Evolutionary conservation across 202 grass and related monocot species (phyloP), one percentile per base, ranked within the genome.

Genomic region (Cymbopogon flexuosus): DNA sequence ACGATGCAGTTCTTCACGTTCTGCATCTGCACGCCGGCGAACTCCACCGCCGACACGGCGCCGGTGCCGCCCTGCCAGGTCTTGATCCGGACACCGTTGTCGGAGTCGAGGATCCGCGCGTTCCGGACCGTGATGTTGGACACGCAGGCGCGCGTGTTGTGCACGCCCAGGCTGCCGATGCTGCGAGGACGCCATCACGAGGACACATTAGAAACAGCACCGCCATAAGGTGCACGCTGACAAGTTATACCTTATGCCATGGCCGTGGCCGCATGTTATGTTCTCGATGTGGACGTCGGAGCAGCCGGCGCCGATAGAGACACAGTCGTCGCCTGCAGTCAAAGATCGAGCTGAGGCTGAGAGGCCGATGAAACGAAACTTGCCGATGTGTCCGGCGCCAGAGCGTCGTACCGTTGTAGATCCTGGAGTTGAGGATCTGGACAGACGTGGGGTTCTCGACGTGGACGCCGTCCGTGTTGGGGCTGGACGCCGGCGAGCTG

Each of bases 191-290:
- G n/a, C n/a, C n/a, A n/a, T n/a, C n/a, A n/a, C n/a, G n/a, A n/a
- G n/a, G n/a, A n/a, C n/a, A n/a, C n/a, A n/a, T n/a, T n/a, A n/a
- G n/a, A n/a, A n/a, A n/a, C n/a, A n/a, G n/a, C n/a, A n/a, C n/a
- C n/a, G n/a, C n/a, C n/a, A n/a, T n/a, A n/a, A n/a, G n/a, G n/a
- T n/a, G n/a, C n/a, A n/a, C n/a, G n/a, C n/a, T n/a, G n/a, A n/a
- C n/a, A n/a, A n/a, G n/a, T n/a, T n/a, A n/a, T n/a, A 97, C 90
- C 94, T 97, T 77, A 97, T 97, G 46, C 94, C 94, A 45, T 97
- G 94, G 2, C 94, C 90, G 10, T 88, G 86, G 13, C 90, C 92
- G 62, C 94, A 97, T 1, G 94, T 86, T 22, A 94, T 73, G 46
- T 97, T 97, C 22, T 92, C 88, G 65, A 97, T 88, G 70, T 94